A percentile compares a stretch with the other conserved stretches of the same genome.
Evolutionary conservation across 2,329 filamentous ascomycete genomes (phyloP).

Genomic region (Phymatotrichopsis omnivora): DNA sequence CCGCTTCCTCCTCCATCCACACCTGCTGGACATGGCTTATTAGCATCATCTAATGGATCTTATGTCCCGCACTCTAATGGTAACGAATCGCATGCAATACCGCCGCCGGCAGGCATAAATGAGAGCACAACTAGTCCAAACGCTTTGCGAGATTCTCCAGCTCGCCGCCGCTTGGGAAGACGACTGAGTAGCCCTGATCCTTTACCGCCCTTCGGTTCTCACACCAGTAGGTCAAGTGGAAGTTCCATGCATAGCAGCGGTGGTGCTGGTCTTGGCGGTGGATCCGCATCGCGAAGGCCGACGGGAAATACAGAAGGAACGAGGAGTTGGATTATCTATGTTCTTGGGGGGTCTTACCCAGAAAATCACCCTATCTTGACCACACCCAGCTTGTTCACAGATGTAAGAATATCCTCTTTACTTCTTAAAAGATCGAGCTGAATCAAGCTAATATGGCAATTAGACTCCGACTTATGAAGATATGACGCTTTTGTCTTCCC

Average conservation of each 20-base stretch:
- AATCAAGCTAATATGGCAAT: constrained; percentile 18
- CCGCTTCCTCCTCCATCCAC: constrained; percentile 54
- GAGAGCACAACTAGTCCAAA: constrained; percentile 42
- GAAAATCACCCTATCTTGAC: constrained; percentile 61
- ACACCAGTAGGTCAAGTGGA: constrained; percentile 52
- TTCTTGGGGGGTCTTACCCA: constrained; percentile 58
- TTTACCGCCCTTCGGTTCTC: constrained; percentile 40
- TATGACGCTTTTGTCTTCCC: constrained; percentile 57
- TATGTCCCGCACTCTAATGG: too few species aligned
- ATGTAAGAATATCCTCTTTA: constrained; percentile 40
- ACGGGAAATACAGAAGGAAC: constrained; percentile 39
- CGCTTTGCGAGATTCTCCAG: constrained; percentile 50
- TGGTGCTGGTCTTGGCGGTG: constrained; percentile 28
- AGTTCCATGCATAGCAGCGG: constrained; percentile 53
- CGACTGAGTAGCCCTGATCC: constrained; percentile 22
- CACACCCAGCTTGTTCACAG: constrained; percentile 59
- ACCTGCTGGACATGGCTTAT: constrained; percentile 49
- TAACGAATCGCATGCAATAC: constrained; percentile 11
- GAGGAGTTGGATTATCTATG: constrained; percentile 62
- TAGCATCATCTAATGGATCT: constrained; percentile 42
- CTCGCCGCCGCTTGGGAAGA: constrained; percentile 39
- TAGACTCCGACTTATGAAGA: constrained; percentile 59
- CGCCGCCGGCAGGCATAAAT: constrained; percentile 8
- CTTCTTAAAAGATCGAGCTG: background rate
- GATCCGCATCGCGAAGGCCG: constrained; percentile 39